Evolutionary conservation across 768 basidiomycete genomes (phyloP), one percentile per base, ranked within the genome.

Genomic region (Pulveroboletus sp.): DNA sequence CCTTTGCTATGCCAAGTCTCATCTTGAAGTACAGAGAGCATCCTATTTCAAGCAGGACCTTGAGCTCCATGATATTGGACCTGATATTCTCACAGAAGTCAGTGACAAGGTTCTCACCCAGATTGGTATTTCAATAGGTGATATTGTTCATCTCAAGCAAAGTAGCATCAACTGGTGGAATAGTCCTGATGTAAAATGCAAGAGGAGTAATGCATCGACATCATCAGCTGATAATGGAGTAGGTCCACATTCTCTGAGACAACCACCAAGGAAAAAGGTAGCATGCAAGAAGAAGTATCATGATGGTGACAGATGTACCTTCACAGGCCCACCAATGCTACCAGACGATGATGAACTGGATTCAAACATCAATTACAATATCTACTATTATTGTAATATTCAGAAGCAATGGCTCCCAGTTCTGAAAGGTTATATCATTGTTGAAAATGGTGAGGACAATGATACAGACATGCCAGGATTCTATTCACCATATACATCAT

Each of bases 131-230:
- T 7, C 29, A 12, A 19, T 8, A 5, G 54, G 47, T 20, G 30
- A 56, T 17, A 39, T 49, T 2, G 32, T 53, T 23, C 24, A 2
- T 10, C 29, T 56, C 27, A 56, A 53, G 27, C 45, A 50, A 40
- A 45, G 13, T 27, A 53, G 47, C 6, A 9, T 5, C 1, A 20
- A 2, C 2, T 52, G 35, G 45, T 52, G 51, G 36, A 52, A 47
- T 11, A 2, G 51, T 5, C 23, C 14, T 0, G 14, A 47, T 7
- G 29, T 29, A 23, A 52, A 52, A 41, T 5, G n/a, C 2, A 52
- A 47, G 13, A 5, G 11, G 8, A 45, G 49, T 19, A 20, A 19
- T 10, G 32, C n/a, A n/a, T n/a, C n/a, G n/a, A n/a, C n/a, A n/a
- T n/a, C n/a, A n/a, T n/a, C n/a, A n/a, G n/a, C n/a, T n/a, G n/a